Base-by-base conservation (phyloP, 768 basidiomycete species). In the Amanita fuliginea region DNA sequence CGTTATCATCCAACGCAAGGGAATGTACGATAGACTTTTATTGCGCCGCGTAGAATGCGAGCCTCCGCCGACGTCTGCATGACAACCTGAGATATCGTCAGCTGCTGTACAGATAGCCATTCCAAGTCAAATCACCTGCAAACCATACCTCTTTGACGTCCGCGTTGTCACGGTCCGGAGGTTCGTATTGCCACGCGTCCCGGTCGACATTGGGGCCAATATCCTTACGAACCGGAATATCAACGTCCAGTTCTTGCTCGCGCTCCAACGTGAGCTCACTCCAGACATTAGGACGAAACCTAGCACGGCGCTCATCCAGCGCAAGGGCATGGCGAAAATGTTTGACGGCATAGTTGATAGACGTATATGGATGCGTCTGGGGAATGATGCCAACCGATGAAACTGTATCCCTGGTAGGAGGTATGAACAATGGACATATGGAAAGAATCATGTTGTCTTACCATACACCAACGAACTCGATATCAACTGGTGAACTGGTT, bases 381-480 rank as follows among this genome's bases (percentile, higher is more conserved):
- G 57, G 57, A 19, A 60, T 55, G 21, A 60, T 58, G 21, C 59
- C 59, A 13, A 60, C 58, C 3, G 57, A 59, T 6, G 59, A 59
- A 24, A 60, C 59, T 4, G 59, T 60, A 48, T 60, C 59, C 59
- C 59, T 60, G 42, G 13, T 4, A 10, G 11, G 9, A 11, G 30
- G 7, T 26, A 33, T 46, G n/a, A 53, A 19, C 13, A 5, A 9
- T 10, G 16, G 6, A 26, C 8, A 13, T 22, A 51, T 16, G 11
- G 33, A 13, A 21, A 30, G 11, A 11, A 33, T 13, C 16, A 26
- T 13, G 30, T 42, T 39, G 16, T 2, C 61, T n/a, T 50, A 64
- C 65, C 65, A 66, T 26, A 66, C 63, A 11, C 65, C 65, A 5
- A 66, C 51, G 41, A 66, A 66, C 18, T 66, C 62, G n/a, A 66